Evolutionary conservation across 176 grass and related monocot genomes (phyloP).

Genomic region (Echinochloa phyllopogon): DNA sequence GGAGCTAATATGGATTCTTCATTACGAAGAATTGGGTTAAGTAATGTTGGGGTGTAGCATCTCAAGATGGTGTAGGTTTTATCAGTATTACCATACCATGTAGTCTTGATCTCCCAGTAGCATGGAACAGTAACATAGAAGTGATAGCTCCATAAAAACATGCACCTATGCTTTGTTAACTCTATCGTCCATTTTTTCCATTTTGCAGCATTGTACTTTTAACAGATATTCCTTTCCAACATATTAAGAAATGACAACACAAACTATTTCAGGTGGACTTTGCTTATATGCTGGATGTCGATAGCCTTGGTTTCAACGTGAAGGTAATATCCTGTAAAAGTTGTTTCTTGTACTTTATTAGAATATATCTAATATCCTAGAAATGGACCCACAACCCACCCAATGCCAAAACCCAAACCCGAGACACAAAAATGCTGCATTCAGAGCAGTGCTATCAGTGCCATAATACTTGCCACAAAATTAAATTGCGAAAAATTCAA

Average conservation of each 20-base stretch:
- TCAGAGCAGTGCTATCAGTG: too few species aligned
- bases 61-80: background rate
- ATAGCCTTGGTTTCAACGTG: conserved; percentile 93
- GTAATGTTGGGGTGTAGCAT: background rate
- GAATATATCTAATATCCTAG: conserved; percentile 6
- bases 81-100: background rate
- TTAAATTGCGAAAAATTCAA: too few species aligned
- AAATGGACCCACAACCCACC: background rate
- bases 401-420: background rate
- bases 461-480: too few species aligned
- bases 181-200: background rate
- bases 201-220: background rate
- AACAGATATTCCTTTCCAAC: conserved; percentile 17
- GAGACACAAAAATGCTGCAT: too few species aligned
- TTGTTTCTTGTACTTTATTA: conserved; percentile 18
- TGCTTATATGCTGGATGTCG: conserved; percentile 86
- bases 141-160: background rate
- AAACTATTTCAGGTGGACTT: conserved; percentile 79
- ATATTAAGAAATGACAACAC: conserved; percentile 22
- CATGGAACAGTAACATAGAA: background rate
- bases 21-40: background rate
- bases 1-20: background rate
- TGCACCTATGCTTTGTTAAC: conserved; percentile 18
- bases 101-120: background rate
- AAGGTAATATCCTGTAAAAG: conserved; percentile 60